Conservation (phyloP, 257 asterid species). For the Linderniella brevidens region DNA sequence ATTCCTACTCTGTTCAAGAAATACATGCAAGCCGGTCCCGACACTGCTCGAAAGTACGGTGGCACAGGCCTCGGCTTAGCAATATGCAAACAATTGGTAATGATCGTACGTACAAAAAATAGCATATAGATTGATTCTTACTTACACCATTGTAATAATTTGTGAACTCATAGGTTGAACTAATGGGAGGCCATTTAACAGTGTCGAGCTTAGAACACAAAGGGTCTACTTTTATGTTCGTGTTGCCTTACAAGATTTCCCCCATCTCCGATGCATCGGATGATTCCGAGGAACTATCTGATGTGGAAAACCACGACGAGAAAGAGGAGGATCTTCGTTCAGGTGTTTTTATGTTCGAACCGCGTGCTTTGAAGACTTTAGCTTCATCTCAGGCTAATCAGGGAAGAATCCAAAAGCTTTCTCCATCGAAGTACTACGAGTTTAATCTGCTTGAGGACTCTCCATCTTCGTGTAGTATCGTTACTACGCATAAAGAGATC, state of each 20-base stretch:
- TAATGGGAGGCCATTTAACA: conserved; percentile 82
- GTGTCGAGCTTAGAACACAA: conserved; percentile 53
- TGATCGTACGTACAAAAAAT: neutral
- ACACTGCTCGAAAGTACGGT: conserved; percentile 87
- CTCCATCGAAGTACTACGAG: conserved; percentile 18
- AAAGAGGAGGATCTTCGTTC: conserved; percentile 46
- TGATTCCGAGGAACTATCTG: conserved; percentile 57
- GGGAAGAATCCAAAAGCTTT: conserved; percentile 26
- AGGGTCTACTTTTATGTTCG: conserved; percentile 74
- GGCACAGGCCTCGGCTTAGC: conserved; percentile 96
- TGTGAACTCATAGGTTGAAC: conserved; percentile 52
- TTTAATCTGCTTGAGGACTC: conserved; percentile 24
- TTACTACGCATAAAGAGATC: conserved; percentile 20
- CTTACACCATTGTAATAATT: too few relatives aligned
- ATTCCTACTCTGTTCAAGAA: conserved; percentile 70
- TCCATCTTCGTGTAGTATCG: conserved; percentile 20
- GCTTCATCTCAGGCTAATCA: conserved; percentile 34
- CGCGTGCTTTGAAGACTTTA: conserved; percentile 52
- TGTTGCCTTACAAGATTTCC: conserved; percentile 65
- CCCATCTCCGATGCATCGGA: conserved; percentile 37
- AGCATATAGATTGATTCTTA: too few relatives aligned
- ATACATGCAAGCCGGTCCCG: conserved; percentile 90
- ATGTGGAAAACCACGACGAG: conserved; percentile 27
- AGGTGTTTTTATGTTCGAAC: conserved; percentile 59
- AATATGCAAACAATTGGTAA: conserved; percentile 81